Evolutionary conservation across 805 yeast genomes (phyloP), one percentile per base, ranked within the genome.

Genomic region (Sugiyamaella marilandica): DNA sequence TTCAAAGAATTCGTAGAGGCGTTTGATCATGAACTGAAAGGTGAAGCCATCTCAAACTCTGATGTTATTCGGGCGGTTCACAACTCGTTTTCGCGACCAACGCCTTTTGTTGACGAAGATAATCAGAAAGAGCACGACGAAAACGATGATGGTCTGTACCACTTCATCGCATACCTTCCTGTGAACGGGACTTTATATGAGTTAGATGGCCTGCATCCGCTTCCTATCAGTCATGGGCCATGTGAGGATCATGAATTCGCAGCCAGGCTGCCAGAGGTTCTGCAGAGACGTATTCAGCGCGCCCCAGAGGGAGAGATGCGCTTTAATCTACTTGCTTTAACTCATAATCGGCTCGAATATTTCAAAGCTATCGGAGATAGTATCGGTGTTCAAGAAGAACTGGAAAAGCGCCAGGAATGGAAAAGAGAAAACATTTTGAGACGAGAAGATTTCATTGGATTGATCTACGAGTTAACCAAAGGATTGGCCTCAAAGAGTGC

Each of bases 31-130:
- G 79, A 70, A 36, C 67, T 81, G 64, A 70, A 77, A 35, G 88
- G 88, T 3, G 87, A 83, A 50, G 75, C 83, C 2, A 71, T 83
- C 36, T 74, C 82, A 11, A 80, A 80, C 62, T 79, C 83, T 37
- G 84, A 82, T 26, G 65, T 71, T 49, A 79, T 83, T 43, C 70
- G 86, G 46, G 58, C 66, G 8, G 77, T 76, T 4, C 88, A 83
- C 64, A 83, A 83, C 64, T 80, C 85, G 18, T 83, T 83, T 65
- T 70, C 81, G 2, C 63, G 80, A 1, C 86, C 87, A 8, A 66
- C 70, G 34, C 71, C 80, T 33, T 74, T 81, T 47, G 70, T 74
- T 5, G 79, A 76, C 59, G 83, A 77, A 29, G 60, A 59, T 8
- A 56, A 57, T 9, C 53, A 54, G 2, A 19, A 14, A 5, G 48